Evolutionary conservation across 768 basidiomycete species (phyloP), one percentile per base, ranked within the genome.

Genomic region (Rubroboletus pulcherrimus): DNA sequence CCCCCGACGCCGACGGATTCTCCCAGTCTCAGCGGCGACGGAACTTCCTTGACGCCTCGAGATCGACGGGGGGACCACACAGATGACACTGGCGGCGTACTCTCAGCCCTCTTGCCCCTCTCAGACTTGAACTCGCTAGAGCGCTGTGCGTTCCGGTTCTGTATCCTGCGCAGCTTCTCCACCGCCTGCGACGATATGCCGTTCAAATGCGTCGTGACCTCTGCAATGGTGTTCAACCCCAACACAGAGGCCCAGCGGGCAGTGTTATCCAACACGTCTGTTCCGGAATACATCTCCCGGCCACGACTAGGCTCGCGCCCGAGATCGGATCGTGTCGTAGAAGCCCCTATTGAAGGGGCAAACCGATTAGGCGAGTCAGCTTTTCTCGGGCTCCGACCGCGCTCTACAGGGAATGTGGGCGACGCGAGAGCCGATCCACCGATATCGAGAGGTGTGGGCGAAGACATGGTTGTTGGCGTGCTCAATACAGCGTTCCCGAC

Each of bases 221-320:
- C 66, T 42, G 68, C 64, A 37, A 63, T 65, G 9, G 67, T 43
- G 31, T 59, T 62, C 5, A 62, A 37, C 12, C 57, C 52, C 43
- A 70, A 40, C 4, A 60, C 55, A 37, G 59, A 72, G 12, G 70
- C 66, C 68, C 68, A 69, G 14, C 57, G 66, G 42, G 68, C 63
- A 21, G 68, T 72, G 47, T 60, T 60, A 33, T 62, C 66, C 55
- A 71, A 49, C 10, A 44, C 50, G 30, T 71, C 69, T 19, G 49
- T 54, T 52, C 61, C 63, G 30, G 61, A 38, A 44, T 56, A 61
- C 43, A 61, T 40, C 37, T 66, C 56, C 51, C 65, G 35, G 44
- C 63, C 55, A 54, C 63, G 56, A 52, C 59, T 42, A 44, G 47
- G 53, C 44, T 72, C 67, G 51, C 51, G 50, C 30, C 52, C 58